phyloP scores from a whole-genome alignment of 768 basidiomycete genomes.

The Hypsizygus marmoreus region DNA sequence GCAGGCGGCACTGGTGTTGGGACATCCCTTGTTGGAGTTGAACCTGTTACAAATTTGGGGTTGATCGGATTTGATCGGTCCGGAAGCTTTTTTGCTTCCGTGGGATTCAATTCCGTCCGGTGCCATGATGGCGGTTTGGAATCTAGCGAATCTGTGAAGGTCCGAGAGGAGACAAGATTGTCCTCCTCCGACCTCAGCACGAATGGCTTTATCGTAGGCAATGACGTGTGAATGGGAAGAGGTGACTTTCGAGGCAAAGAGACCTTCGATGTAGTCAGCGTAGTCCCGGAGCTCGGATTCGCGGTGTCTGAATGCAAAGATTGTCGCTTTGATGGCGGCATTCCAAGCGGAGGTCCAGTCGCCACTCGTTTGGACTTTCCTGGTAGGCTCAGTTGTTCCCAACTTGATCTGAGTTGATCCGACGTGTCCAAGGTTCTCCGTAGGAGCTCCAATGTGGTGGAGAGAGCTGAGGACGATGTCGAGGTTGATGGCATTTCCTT shows the following conservation, averaged over 20 bases:
- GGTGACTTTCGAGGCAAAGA: conserved; percentile 20
- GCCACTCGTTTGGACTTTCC: background rate
- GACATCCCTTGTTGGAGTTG: background rate
- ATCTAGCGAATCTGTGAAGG: background rate
- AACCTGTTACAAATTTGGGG: background rate
- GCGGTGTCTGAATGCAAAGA: too few relatives aligned
- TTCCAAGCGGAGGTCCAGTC: background rate
- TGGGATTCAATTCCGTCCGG: background rate
- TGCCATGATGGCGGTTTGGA: conserved; percentile 13
- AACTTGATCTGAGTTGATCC: background rate
- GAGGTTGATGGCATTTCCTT: background rate
- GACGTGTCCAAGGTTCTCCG: too few relatives aligned
- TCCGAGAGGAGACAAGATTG: conserved; percentile 23
- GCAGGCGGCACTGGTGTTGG: background rate
- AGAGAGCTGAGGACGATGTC: too few relatives aligned
- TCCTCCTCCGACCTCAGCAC: conserved; percentile 21
- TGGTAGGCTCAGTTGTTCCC: background rate
- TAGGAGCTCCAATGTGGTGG: too few relatives aligned
- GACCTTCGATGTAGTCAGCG: conserved; percentile 19
- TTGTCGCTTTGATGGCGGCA: conserved; percentile 2
- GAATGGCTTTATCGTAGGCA: conserved; percentile 30
- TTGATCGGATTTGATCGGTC: background rate
- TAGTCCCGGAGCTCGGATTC: too few relatives aligned
- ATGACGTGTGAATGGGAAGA: conserved; percentile 24
- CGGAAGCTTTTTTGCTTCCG: too few relatives aligned